Conservation (phyloP, 768 basidiomycete species). For the Psilocybe subaeruginosa region DNA sequence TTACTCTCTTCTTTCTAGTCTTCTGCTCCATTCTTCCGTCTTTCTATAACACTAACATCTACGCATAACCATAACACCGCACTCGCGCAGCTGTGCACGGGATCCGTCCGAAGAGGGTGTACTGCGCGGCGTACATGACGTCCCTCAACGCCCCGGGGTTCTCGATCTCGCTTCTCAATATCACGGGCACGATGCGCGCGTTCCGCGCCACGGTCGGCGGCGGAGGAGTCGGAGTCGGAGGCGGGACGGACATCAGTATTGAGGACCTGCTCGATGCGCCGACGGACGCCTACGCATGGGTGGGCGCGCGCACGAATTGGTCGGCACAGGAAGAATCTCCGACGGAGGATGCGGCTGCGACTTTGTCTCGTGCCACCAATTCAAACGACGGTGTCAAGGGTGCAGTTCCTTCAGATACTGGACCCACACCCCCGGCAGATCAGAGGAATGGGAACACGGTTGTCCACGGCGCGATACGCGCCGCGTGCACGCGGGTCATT, state of each 20-base stretch:
- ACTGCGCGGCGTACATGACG: slow-evolving; percentile 57
- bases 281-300: slow-evolving; percentile 46
- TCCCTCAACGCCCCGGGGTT: slow-evolving; percentile 65
- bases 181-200: slow-evolving; percentile 32
- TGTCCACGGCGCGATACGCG: slow-evolving; percentile 28
- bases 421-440: too few species aligned
- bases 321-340: slow-evolving; percentile 1
- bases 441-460: neutral
- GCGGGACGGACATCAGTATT: slow-evolving; percentile 19
- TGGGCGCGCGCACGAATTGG: slow-evolving; percentile 36
- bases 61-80: too few species aligned
- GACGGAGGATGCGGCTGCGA: neutral
- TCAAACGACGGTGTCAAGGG: too few species aligned
- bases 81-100: slow-evolving; percentile 24
- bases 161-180: slow-evolving; percentile 53
- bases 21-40: neutral
- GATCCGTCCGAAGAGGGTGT: slow-evolving; percentile 44
- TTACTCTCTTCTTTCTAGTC: neutral
- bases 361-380: neutral
- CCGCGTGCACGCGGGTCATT: slow-evolving; percentile 46
- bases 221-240: neutral
- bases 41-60: too few species aligned
- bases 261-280: slow-evolving; percentile 42
- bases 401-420: too few species aligned
- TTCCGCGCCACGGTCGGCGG: slow-evolving; percentile 1